Evolutionary conservation across 2,329 filamentous ascomycete species (phyloP), one percentile per base, ranked within the genome.

Genomic region (Calonectria pseudoturangicola): DNA sequence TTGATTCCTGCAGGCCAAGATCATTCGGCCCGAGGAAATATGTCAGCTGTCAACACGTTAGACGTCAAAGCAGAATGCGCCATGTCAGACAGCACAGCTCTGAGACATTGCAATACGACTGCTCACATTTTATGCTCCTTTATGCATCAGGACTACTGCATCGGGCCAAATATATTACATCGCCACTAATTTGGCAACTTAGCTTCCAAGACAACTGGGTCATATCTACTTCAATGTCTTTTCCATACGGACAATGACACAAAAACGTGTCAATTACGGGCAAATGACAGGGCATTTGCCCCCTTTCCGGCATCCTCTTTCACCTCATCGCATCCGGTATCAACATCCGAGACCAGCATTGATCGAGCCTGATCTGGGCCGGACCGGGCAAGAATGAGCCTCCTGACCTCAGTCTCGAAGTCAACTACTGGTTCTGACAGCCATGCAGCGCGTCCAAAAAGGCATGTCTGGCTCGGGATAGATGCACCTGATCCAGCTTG

Each of bases 91-190:
- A 33, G 16, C 54, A 1, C 4, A 45, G 47, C 65, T 8, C 30
- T n/a, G 1, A 71, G 50, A 56, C 69, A 45, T 62, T 39, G 5
- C 54, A 47, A 33, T 48, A 70, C 12, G 47, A 68, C 1, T 60
- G 71, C 1, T 68, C 73, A 0, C 69, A 39, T 0, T 70, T 77
- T 1, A 68, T 68, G 4, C 79, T 80, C 2, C 33, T 79, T 0
- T 77, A 74, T 1, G 73, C 75, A 0, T 68, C 77, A 7, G 74
- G 77, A 0, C 79, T 0, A 74, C 78, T 80, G 74, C 7, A 75
- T 79, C 2, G 77, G 78, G 0, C 45, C 79, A 0, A 77, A 79
- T 1, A 73, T 80, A 80, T 76, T 21, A 67, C 78, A 0, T 77
- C 74, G 0, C 73, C 78, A 2, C 66, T 68, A 36, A 72, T 76